Conservation (phyloP, 768 basidiomycete genomes). For the Lentinula raphanica region DNA sequence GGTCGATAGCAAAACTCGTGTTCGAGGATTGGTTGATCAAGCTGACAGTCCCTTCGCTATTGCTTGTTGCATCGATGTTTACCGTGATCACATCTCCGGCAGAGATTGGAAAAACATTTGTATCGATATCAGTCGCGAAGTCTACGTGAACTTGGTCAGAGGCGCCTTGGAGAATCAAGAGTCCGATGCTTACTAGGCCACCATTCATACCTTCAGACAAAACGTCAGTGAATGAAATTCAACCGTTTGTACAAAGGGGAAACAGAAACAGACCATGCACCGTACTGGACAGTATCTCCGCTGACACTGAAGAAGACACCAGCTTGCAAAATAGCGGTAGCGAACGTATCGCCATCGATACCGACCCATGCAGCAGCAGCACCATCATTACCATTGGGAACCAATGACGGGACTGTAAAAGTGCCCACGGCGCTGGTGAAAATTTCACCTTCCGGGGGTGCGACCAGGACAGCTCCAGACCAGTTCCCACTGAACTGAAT, state of each 20-base stretch:
- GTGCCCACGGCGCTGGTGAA: slow-evolving; percentile 6
- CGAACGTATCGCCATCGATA: slow-evolving; percentile 8
- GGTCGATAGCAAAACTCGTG: neutral
- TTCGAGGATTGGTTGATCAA: slow-evolving; percentile 1
- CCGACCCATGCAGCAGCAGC: slow-evolving; percentile 9
- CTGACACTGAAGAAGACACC: slow-evolving; percentile 4
- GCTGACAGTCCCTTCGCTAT: slow-evolving; percentile 1
- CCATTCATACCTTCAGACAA: neutral
- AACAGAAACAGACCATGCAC: neutral
- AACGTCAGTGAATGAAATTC: neutral
- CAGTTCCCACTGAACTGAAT: slow-evolving; percentile 3
- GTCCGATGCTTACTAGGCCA: neutral
- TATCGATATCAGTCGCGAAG: neutral
- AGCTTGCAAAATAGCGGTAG: slow-evolving; percentile 4
- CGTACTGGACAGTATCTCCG: neutral
- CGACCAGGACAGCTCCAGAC: slow-evolving; percentile 5
- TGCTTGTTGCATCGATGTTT: neutral
- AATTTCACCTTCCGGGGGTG: neutral
- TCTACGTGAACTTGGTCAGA: no score
- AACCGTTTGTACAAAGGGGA: no score
- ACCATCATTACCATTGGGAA: neutral
- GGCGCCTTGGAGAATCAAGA: no score
- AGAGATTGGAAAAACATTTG: neutral
- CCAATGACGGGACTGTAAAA: neutral
- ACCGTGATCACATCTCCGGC: slow-evolving; percentile 5